Evolutionary conservation across 1,284 basidiomycete species (phyloP).

Genomic region (Agroathelia rolfsii): DNA sequence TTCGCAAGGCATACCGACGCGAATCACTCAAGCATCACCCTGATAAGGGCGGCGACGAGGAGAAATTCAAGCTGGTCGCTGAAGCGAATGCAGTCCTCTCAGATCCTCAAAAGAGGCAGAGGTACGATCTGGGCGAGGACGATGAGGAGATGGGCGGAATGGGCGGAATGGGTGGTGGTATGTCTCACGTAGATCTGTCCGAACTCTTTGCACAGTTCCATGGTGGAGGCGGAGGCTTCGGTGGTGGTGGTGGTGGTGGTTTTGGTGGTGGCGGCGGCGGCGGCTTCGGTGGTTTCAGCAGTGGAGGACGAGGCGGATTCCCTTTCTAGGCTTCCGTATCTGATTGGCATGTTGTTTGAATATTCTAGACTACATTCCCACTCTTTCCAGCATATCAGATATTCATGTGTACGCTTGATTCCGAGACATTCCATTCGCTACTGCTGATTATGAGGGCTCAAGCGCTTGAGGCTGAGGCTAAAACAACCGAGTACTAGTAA

Average conservation of each 20-base stretch:
- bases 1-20: slow-evolving; percentile 73
- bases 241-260: slow-evolving; percentile 21
- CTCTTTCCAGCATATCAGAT: too few species aligned
- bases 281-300: slow-evolving; percentile 11
- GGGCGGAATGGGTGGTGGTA: slow-evolving; percentile 33
- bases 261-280: slow-evolving; percentile 16
- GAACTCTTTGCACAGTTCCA: slow-evolving; percentile 59
- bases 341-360: not conserved
- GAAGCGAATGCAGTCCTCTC: slow-evolving; percentile 73
- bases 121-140: slow-evolving; percentile 72
- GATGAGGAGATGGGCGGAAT: slow-evolving; percentile 50
- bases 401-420: too few species aligned
- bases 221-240: slow-evolving; percentile 26
- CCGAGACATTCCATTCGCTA: too few species aligned
- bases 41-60: slow-evolving; percentile 79
- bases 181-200: slow-evolving; percentile 42
- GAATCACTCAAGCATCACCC: slow-evolving; percentile 79
- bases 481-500: too few species aligned
- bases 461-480: too few species aligned
- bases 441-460: too few species aligned
- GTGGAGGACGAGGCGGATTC: slow-evolving; percentile 4
- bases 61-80: slow-evolving; percentile 77
- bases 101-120: slow-evolving; percentile 54
- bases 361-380: too few species aligned
- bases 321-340: not conserved